Percentiles rank a stretch among this genome's conserved stretches.
Conservation (phyloP, 331 rosid genomes). For the Prunus yedoensis region DNA sequence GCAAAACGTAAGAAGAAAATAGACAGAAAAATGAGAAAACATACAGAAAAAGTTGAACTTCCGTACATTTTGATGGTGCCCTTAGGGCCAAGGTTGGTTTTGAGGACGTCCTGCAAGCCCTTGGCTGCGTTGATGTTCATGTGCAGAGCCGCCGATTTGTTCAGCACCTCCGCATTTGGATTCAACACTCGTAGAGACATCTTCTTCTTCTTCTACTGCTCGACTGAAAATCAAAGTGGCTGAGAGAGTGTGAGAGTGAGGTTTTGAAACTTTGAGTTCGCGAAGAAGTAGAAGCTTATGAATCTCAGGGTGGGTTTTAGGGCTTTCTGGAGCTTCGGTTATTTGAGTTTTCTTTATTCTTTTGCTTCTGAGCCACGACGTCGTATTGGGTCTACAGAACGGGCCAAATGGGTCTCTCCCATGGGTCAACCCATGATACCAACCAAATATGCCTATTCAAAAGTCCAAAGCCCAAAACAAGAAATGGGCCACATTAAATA, state of each 20-base stretch:
- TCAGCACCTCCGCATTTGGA: constrained; percentile 94
- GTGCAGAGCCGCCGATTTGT: constrained; percentile 95
- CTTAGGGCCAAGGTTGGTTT: constrained; percentile 90
- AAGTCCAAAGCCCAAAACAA: neutral
- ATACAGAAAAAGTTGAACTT: no score
- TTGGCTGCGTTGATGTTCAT: constrained; percentile 98
- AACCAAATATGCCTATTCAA: neutral
- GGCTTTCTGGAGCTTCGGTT: constrained; percentile 11
- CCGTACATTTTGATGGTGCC: constrained; percentile 89
- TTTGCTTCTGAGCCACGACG: neutral
- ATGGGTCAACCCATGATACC: no score
- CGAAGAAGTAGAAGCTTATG: neutral
- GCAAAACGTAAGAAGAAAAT: neutral
- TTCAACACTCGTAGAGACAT: constrained; percentile 81
- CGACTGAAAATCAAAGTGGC: neutral
- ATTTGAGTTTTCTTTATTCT: neutral
- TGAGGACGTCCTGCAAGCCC: constrained; percentile 93
- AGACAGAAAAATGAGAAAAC: neutral
- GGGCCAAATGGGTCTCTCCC: neutral
- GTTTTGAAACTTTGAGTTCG: neutral
- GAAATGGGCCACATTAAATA: neutral
- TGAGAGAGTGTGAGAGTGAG: constrained; percentile 1
- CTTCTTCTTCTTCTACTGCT: neutral
- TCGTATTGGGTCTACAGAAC: neutral
- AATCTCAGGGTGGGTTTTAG: constrained; percentile 11